phyloP scores from a whole-genome alignment of 148 eudicot species.

The Cornus suecica region DNA sequence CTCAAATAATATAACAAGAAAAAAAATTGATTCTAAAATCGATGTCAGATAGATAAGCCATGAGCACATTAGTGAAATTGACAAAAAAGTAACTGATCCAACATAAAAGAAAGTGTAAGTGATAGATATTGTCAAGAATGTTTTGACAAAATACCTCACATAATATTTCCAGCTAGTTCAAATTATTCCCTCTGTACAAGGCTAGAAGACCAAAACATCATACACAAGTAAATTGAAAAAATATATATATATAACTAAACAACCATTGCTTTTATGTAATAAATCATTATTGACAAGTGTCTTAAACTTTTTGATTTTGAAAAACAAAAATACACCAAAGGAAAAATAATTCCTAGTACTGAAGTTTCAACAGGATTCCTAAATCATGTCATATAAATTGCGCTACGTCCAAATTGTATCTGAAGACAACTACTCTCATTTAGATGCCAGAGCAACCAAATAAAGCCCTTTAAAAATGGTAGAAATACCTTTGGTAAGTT shows the following conservation, averaged over 20 bases:
- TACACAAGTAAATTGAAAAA: background rate
- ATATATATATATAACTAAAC: background rate
- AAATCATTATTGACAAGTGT: background rate
- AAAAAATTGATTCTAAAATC: background rate
- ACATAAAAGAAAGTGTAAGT: background rate
- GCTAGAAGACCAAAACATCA: background rate
- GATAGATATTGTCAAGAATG: background rate
- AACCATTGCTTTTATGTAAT: background rate
- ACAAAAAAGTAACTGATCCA: background rate
- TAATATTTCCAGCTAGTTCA: background rate
- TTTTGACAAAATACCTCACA: background rate
- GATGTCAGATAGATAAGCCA: background rate
- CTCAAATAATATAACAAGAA: background rate
- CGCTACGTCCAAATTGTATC: background rate
- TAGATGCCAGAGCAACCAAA: background rate
- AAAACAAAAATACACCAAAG: background rate
- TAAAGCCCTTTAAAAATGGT: background rate
- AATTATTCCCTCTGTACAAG: background rate
- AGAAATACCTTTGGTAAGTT: conserved; percentile 69
- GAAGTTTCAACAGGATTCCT: background rate
- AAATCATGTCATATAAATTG: background rate
- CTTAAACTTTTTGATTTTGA: background rate
- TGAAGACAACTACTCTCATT: too few species aligned
- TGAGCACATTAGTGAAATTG: background rate
- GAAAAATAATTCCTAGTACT: background rate